Conservation (phyloP, 2,329 filamentous ascomycete species). For the Emmonsiellopsis sp. region DNA sequence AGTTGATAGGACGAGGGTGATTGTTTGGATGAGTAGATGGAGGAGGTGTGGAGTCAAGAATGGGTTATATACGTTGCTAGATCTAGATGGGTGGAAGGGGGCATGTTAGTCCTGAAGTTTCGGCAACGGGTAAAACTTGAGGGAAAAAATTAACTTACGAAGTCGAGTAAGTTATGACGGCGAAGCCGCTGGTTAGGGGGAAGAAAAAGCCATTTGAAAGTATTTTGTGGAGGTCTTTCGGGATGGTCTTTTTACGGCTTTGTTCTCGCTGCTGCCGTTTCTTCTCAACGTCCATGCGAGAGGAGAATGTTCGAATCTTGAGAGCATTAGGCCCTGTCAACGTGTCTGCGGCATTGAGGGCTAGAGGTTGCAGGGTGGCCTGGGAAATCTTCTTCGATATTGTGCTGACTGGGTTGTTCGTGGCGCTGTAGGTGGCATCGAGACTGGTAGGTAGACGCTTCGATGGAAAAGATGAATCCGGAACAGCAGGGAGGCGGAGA, state of each 20-base stretch:
- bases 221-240: constrained; percentile 66
- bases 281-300: constrained; percentile 58
- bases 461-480: constrained; percentile 59
- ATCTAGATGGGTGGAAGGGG: constrained; percentile 25
- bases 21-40: constrained; percentile 71
- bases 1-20: constrained; percentile 73
- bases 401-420: constrained; percentile 48
- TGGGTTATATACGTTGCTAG: constrained; percentile 40
- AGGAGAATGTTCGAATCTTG: constrained; percentile 83
- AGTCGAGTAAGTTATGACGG: constrained; percentile 49
- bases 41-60: constrained; percentile 68
- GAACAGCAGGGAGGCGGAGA: constrained; percentile 22
- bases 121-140: constrained; percentile 13
- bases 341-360: constrained; percentile 69
- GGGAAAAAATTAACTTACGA: constrained; percentile 25
- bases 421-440: constrained; percentile 57
- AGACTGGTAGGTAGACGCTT: constrained; percentile 67
- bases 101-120: constrained; percentile 13
- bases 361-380: constrained; percentile 69
- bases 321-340: constrained; percentile 71
- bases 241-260: constrained; percentile 50
- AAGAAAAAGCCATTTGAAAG: constrained; percentile 75
- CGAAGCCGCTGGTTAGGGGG: constrained; percentile 73
- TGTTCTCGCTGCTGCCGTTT: constrained; percentile 35
- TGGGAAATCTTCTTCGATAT: constrained; percentile 61